Evolutionary conservation across 768 basidiomycete species (phyloP).

Genomic region (Tricholoma hemisulphureum): DNA sequence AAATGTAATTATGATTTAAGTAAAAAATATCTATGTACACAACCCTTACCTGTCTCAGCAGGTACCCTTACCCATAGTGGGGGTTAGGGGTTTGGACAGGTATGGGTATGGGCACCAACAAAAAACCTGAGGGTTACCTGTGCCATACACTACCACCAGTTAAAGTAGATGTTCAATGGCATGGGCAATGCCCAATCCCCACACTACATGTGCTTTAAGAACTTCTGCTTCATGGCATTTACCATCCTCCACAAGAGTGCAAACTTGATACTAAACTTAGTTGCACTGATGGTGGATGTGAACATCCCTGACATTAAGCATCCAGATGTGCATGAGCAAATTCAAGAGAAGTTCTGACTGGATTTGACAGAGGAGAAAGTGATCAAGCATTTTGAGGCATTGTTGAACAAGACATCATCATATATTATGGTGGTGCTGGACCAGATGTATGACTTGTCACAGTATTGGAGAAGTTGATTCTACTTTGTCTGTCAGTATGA

Average conservation of each 20-base stretch:
- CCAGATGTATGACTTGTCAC: slow-evolving; percentile 87
- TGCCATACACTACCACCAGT: slow-evolving; percentile 98
- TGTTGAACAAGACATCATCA: slow-evolving; percentile 93
- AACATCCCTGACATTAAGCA: slow-evolving; percentile 98
- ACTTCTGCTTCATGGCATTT: slow-evolving; percentile 97
- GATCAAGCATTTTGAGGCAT: slow-evolving; percentile 91
- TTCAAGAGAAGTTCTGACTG: slow-evolving; percentile 95
- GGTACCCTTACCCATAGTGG: no score
- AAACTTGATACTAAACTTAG: slow-evolving; percentile 94
- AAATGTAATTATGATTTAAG: no score
- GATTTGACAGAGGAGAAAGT: slow-evolving; percentile 96
- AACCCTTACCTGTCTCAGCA: no score
- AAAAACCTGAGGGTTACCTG: no score
- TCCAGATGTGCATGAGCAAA: slow-evolving; percentile 81
- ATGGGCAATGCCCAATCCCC: slow-evolving; percentile 97
- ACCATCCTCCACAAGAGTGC: slow-evolving; percentile 94
- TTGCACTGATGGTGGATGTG: slow-evolving; percentile 95
- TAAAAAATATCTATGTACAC: no score
- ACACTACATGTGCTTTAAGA: slow-evolving; percentile 97
- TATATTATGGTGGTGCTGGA: slow-evolving; percentile 93
- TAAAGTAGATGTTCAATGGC: slow-evolving; percentile 99
- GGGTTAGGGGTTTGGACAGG: no score
- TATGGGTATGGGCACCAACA: no score
- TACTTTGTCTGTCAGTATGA: background rate
- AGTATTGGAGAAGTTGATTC: slow-evolving; percentile 76